Evolutionary conservation across 176 grass and related monocot genomes (phyloP).

Genomic region (Panicum miliaceum): DNA sequence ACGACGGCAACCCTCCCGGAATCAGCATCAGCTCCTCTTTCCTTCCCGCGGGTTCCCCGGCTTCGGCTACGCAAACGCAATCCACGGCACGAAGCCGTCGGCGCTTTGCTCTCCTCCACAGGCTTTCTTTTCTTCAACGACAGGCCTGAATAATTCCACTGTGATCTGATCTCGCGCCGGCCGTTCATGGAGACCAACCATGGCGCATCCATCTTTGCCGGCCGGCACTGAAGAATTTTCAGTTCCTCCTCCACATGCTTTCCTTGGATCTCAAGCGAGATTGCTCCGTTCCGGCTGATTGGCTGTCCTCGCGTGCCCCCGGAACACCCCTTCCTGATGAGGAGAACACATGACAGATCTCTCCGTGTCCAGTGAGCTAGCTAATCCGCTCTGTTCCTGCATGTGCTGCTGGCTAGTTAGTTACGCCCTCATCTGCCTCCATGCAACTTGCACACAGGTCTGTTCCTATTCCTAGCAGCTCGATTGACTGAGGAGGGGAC

Average conservation of each 20-base stretch:
- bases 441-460: not conserved
- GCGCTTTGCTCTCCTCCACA: constrained; percentile 52
- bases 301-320: constrained; percentile 16
- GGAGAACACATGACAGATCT: constrained; percentile 21
- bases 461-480: not conserved
- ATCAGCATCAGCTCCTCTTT: not conserved
- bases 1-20: not conserved
- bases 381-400: not conserved
- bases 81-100: not conserved
- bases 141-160: constrained; percentile 1
- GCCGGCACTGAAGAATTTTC: not conserved
- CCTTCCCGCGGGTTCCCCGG: not conserved
- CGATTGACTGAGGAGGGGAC: not conserved
- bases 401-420: constrained; percentile 11
- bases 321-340: not conserved
- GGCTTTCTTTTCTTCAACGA: constrained; percentile 80
- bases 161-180: constrained; percentile 24
- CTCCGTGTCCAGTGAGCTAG: not conserved
- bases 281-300: not conserved
- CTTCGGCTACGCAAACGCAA: not conserved
- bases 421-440: not conserved
- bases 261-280: constrained; percentile 38
- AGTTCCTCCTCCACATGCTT: constrained; percentile 14
- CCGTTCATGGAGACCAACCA: constrained; percentile 53
- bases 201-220: not conserved